These are phyloP conservation scores for Termitomyces sp. DNA, from an alignment of 768 basidiomycete species.

Conservation along the genomic window DNA sequence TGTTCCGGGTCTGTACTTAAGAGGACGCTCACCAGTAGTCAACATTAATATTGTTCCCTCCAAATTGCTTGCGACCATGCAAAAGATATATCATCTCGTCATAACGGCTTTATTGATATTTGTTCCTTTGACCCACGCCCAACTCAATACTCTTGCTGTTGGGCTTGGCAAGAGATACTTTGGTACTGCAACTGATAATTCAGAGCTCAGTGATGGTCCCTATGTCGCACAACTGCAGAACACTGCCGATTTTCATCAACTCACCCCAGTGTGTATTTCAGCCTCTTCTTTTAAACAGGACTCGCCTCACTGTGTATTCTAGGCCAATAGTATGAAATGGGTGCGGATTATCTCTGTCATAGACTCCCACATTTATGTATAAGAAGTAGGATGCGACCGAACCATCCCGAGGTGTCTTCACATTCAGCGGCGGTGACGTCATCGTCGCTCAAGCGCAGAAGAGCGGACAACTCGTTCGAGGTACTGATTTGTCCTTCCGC, in stretches of 20 bases:
- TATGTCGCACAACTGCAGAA: slow-evolving; percentile 36
- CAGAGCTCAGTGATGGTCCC: slow-evolving; percentile 35
- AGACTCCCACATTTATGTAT: neutral
- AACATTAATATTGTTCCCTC: neutral
- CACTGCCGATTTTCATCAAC: slow-evolving; percentile 34
- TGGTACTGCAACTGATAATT: slow-evolving; percentile 44
- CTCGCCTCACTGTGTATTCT: neutral
- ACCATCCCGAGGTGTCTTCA: slow-evolving; percentile 39
- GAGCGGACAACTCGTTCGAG: slow-evolving; percentile 43
- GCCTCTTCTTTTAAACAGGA: neutral
- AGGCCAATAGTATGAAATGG: slow-evolving; percentile 59
- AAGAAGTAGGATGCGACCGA: slow-evolving; percentile 43
- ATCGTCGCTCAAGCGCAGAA: slow-evolving; percentile 38
- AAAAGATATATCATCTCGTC: neutral
- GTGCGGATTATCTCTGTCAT: slow-evolving; percentile 18
- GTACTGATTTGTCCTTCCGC: slow-evolving; percentile 8
- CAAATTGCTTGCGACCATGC: neutral
- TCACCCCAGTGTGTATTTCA: slow-evolving; percentile 35
- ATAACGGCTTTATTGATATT: neutral
- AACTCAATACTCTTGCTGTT: slow-evolving; percentile 26
- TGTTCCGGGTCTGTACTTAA: neutral
- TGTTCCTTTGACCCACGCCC: neutral
- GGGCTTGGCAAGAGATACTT: slow-evolving; percentile 43
- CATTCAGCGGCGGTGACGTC: slow-evolving; percentile 37
- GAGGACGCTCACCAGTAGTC: neutral